Evolutionary conservation across 768 basidiomycete genomes (phyloP), one percentile per base, ranked within the genome.

Genomic region (Leccinum variicolor): DNA sequence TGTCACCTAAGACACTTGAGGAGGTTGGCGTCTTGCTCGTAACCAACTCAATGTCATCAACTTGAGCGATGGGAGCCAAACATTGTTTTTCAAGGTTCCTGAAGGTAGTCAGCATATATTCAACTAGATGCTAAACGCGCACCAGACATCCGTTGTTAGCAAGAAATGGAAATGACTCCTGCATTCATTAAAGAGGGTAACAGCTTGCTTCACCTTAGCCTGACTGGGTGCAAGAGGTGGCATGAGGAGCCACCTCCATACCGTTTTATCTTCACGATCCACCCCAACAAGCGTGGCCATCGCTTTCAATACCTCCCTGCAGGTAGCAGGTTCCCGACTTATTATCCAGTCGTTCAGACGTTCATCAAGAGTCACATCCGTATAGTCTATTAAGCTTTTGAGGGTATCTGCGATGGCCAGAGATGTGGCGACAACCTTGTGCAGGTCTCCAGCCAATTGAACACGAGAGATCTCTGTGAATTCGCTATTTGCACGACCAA

Each of bases 91-190:
- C 50, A 25, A 47, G 36, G 14, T 60, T 48, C 58, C 58, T 60
- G 51, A 43, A 15, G 7, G n/a, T 21, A 36, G 43, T 52, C 14
- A 25, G 26, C 13, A 17, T 7, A 14, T 10, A 8, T n/a, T 23
- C n/a, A 33, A 3, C 17, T 3, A 4, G 14, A 3, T 10, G 23
- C 11, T 13, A 33, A 36, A 41, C 9, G 15, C 57, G 7, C 23
- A 47, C 58, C 58, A 59, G 19, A 53, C 41, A 13, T 60, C 59
- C 6, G 51, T 23, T 3, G 51, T 26, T 9, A 58, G 41, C 29
- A 54, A 54, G 8, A 54, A 52, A 53, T 54, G 31, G 19, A 60
- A 58, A 10, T 15, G 23, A 7, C 3, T 15, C 41, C 26, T 58
- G n/a, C 29, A 23, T 26, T 29, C 39, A 1, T 3, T 19, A 2